These are phyloP conservation scores for Ascochyta lentis DNA, from an alignment of 2,329 filamentous ascomycete genomes.

Conservation along the genomic window DNA sequence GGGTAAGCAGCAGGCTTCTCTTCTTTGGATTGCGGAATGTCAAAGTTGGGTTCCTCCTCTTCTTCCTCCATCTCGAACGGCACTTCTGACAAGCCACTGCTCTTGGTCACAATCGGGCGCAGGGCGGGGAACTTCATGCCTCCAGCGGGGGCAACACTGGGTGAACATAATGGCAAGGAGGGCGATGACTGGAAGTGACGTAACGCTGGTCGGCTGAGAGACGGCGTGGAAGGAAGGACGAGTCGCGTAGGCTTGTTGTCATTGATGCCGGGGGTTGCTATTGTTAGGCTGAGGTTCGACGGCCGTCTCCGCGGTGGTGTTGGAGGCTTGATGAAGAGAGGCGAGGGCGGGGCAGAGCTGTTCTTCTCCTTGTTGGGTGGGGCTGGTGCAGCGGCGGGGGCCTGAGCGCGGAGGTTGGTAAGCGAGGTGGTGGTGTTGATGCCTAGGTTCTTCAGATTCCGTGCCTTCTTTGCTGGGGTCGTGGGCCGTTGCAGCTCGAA, in stretches of 20 bases:
- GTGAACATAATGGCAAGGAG: conserved; percentile 63
- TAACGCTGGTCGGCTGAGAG: conserved; percentile 57
- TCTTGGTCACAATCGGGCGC: conserved; percentile 40
- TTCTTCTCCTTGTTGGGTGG: conserved; percentile 55
- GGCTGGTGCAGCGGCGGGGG: conserved; percentile 62
- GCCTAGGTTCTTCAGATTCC: conserved; percentile 84
- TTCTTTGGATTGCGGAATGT: conserved; percentile 65
- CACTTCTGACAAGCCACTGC: conserved; percentile 59
- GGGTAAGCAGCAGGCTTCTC: conserved; percentile 83
- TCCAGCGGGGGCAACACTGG: conserved; percentile 56
- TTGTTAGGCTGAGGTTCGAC: conserved; percentile 76
- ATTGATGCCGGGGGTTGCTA: conserved; percentile 68
- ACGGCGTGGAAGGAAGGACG: conserved; percentile 65
- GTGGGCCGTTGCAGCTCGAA: conserved; percentile 58
- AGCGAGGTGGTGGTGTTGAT: conserved; percentile 69
- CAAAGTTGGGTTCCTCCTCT: conserved; percentile 63
- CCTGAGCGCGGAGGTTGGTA: conserved; percentile 53
- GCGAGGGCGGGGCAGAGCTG: conserved; percentile 71
- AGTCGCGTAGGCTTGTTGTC: conserved; percentile 64
- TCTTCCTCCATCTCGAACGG: conserved; percentile 77
- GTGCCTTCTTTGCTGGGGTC: conserved; percentile 69
- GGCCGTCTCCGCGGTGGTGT: conserved; percentile 74
- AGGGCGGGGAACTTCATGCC: conserved; percentile 60
- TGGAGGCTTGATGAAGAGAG: conserved; percentile 80
- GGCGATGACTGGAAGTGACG: conserved; percentile 69